These are phyloP conservation scores for Penicillium cataractarum DNA, from an alignment of 495 filamentous ascomycete genomes.

Conservation along the genomic window DNA sequence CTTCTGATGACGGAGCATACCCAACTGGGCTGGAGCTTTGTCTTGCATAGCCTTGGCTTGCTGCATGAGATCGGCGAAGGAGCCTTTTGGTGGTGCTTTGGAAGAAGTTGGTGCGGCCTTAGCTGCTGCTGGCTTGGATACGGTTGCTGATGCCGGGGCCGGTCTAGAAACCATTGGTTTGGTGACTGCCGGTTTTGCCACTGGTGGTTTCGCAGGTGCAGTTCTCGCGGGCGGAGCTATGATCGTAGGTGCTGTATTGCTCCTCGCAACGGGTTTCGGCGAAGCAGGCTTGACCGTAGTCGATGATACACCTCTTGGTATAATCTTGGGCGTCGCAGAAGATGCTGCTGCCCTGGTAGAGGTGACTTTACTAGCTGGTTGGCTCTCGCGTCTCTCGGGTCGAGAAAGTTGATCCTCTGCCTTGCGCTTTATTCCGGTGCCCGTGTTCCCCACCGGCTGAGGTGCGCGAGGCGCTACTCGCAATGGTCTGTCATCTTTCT, in stretches of 20 bases:
- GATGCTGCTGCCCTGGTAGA: conserved; percentile 15
- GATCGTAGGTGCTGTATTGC: conserved; percentile 18
- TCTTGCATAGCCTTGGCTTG: conserved; percentile 43
- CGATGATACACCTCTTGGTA: conserved; percentile 24
- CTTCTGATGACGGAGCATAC: conserved; percentile 43
- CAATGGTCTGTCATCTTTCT: conserved; percentile 32
- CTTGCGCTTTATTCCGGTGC: conserved; percentile 46
- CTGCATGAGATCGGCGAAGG: conserved; percentile 47
- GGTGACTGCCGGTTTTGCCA: neutral
- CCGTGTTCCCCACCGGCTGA: conserved; percentile 21
- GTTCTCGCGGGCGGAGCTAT: conserved; percentile 24
- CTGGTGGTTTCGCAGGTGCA: conserved; percentile 9
- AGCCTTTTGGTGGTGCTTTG: conserved; percentile 48
- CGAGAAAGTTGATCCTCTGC: conserved; percentile 45
- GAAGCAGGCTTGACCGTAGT: conserved; percentile 11
- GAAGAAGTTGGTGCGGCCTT: conserved; percentile 17
- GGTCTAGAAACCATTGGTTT: neutral
- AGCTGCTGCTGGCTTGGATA: conserved; percentile 13
- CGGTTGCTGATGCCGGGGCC: neutral
- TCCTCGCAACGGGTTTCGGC: conserved; percentile 27
- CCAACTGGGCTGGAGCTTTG: conserved; percentile 38
- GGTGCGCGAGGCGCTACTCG: conserved; percentile 12
- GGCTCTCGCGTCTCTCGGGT: conserved; percentile 31
- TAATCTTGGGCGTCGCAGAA: conserved; percentile 15
- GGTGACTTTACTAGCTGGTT: conserved; percentile 19